Percentiles rank a stretch among this genome's conserved stretches.
phyloP scores from a whole-genome alignment of 352 stramenopile genomes.

The Elongisporangium senticosum region DNA sequence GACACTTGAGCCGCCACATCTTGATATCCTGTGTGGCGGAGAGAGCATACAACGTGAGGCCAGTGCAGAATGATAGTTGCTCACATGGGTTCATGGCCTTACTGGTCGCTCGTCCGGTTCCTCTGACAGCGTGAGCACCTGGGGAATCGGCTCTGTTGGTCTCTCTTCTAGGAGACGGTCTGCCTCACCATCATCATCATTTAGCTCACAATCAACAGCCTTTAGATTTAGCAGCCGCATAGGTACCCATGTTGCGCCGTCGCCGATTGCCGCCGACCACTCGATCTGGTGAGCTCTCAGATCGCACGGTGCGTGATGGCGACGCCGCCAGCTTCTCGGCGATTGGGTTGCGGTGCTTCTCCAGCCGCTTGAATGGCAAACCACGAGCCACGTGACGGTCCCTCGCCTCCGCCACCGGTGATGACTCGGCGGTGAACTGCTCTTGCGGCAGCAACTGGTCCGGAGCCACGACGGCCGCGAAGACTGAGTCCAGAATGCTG shows the following conservation, averaged over 20 bases:
- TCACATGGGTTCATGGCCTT: neutral
- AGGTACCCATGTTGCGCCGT: neutral
- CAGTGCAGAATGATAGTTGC: neutral
- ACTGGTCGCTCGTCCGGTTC: neutral
- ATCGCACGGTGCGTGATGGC: neutral
- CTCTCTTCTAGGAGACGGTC: neutral
- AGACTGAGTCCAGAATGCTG: slow-evolving; percentile 35
- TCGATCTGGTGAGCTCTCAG: slow-evolving; percentile 6
- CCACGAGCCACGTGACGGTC: slow-evolving; percentile 46
- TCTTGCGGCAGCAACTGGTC: slow-evolving; percentile 12
- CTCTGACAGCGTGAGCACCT: neutral
- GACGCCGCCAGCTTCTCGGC: slow-evolving; percentile 1
- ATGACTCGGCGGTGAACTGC: slow-evolving; percentile 20
- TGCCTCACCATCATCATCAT: neutral
- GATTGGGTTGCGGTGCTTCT: slow-evolving; percentile 12
- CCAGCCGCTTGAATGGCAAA: slow-evolving; percentile 29
- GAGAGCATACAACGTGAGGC: neutral
- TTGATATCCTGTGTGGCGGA: slow-evolving; percentile 20
- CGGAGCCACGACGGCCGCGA: slow-evolving; percentile 17
- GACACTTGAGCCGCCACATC: slow-evolving; percentile 31
- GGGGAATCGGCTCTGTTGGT: neutral
- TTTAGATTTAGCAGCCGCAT: neutral
- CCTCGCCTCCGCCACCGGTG: slow-evolving; percentile 17
- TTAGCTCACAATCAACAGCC: neutral
- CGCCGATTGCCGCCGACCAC: neutral